Evolutionary conservation across 306 rosid genomes (phyloP), one percentile per base, ranked within the genome.

Genomic region (Dicorynia guianensis): DNA sequence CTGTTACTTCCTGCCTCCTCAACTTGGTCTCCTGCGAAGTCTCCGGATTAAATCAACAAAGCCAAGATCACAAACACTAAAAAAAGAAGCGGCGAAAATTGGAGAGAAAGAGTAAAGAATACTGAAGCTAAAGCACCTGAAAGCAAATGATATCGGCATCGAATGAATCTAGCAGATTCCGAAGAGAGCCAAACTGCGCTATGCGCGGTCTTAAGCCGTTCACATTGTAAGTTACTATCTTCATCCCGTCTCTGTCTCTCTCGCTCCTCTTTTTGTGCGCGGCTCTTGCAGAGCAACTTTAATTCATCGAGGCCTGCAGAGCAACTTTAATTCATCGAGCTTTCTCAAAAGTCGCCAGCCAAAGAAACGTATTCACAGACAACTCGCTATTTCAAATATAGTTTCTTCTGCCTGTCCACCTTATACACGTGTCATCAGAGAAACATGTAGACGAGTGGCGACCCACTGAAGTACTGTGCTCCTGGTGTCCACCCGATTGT

Each of bases 171-270:
- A 95, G 96, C 9, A 95, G 79, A 72, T 95, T 95, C 11, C 76
- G 87, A 20, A 95, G 97, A 63, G 97, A 89, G 9, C 99, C 96
- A 72, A 90, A 90, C 86, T 95, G 99, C 11, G 91, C 81, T 73
- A 90, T 86, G 63, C 99, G 89, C 50, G 85, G 96, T 72, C 97
- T 79, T 48, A 95, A 68, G 11, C 99, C 98, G 67, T 90, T 95
- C 61, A 95, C 97, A 82, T 92, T 95, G 89, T 95, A 95, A 39
- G 86, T 95, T 20, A 92, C 97, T 39, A 95, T 87, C 92, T 92
- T 92, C 98, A 93, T 91, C 52, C 60, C 38, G 57, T 3, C 12
- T 12, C 13, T 10, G 14, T 20, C 35, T 11, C 4, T 3, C 50
- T 13, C 11, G 52, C 5, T 20, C 69, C 48, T 33, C 62, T 57